These are phyloP conservation scores for Corniculantispora saksenae DNA, from an alignment of 2,329 filamentous ascomycete species.

Conservation along the genomic window DNA sequence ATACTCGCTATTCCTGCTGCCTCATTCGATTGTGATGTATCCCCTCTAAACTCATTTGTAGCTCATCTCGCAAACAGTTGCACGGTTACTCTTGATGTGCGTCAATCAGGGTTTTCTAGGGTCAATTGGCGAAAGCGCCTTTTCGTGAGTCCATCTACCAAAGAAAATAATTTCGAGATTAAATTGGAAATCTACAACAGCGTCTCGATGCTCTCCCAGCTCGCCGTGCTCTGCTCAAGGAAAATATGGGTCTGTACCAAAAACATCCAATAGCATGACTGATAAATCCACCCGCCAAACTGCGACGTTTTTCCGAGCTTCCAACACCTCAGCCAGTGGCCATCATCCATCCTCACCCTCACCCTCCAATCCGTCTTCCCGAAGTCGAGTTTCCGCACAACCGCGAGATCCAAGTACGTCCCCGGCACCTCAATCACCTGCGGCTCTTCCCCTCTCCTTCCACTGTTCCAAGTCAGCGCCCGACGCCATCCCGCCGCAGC, in stretches of 20 bases:
- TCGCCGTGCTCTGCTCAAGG: too few relatives aligned
- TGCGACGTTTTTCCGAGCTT: constrained; percentile 19
- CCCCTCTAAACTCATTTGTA: too few relatives aligned
- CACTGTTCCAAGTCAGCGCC: background rate
- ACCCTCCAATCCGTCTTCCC: background rate
- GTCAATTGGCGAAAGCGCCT: background rate
- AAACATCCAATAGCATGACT: background rate
- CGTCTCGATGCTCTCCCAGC: background rate
- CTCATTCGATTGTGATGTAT: too few relatives aligned
- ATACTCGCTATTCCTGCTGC: too few relatives aligned
- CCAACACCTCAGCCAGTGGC: background rate
- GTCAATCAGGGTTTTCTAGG: background rate
- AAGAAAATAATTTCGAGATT: background rate
- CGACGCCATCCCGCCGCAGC: background rate
- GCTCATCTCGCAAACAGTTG: too few relatives aligned
- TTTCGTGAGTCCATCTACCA: too few relatives aligned
- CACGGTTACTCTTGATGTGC: too few relatives aligned
- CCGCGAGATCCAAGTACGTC: constrained; percentile 1
- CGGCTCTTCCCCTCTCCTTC: background rate
- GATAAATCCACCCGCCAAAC: constrained; percentile 11
- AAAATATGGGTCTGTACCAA: background rate
- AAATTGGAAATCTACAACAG: background rate
- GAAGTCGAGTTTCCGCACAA: background rate
- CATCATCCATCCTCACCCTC: background rate
- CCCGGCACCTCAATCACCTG: background rate